Evolutionary conservation across 345 rosid genomes (phyloP).

Genomic region (Diplotaxis tenuifolia): DNA sequence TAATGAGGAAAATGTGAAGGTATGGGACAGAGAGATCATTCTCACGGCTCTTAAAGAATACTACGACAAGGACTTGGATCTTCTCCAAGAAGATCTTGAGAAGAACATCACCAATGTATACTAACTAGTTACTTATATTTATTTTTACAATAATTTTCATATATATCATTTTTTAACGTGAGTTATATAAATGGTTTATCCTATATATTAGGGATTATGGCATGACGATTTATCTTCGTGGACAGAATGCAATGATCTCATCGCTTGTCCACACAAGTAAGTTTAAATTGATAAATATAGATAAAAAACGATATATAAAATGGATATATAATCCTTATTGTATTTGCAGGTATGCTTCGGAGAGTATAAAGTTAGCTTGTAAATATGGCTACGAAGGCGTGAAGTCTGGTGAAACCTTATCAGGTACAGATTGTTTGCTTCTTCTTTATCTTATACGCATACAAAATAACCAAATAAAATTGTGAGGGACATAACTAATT

Average conservation of each 20-base stretch:
- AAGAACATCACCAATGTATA: conserved; percentile 79
- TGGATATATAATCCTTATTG: neutral
- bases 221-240: conserved; percentile 66
- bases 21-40: conserved; percentile 93
- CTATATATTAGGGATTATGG: conserved; percentile 67
- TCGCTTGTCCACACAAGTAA: conserved; percentile 68
- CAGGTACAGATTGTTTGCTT: conserved; percentile 45
- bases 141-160: neutral
- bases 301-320: too few relatives aligned
- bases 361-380: conserved; percentile 84
- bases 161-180: neutral
- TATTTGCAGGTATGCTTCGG: conserved; percentile 60
- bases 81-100: conserved; percentile 63
- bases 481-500: neutral
- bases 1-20: conserved; percentile 40
- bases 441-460: conserved; percentile 5
- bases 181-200: neutral
- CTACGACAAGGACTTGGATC: conserved; percentile 69
- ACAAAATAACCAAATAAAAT: neutral
- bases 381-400: conserved; percentile 88
- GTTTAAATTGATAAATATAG: too few relatives aligned
- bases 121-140: neutral
- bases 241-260: conserved; percentile 69
- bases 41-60: conserved; percentile 69
- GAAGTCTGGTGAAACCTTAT: conserved; percentile 59